phyloP scores from a whole-genome alignment of 2,329 filamentous ascomycete genomes.

The Aspergillus eucalypticola region DNA sequence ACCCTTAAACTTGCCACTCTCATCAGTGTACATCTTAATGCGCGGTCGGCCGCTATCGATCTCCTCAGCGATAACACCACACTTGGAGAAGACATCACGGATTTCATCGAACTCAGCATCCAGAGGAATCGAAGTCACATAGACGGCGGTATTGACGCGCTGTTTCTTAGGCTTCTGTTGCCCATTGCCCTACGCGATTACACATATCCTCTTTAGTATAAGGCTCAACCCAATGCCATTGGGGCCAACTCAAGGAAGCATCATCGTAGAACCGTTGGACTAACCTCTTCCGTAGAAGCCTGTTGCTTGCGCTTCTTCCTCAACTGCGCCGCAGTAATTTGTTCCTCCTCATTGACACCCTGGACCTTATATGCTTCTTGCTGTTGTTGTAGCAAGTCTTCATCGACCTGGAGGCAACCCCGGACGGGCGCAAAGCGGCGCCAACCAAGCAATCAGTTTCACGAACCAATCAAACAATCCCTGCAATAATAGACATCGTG shows the following conservation, averaged over 20 bases:
- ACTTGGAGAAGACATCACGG: constrained; percentile 80
- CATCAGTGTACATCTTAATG: constrained; percentile 89
- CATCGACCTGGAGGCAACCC: constrained; percentile 55
- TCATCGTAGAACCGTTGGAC: constrained; percentile 21
- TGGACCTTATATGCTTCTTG: constrained; percentile 61
- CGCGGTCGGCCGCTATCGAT: constrained; percentile 84
- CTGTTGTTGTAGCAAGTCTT: constrained; percentile 61
- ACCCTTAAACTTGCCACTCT: constrained; percentile 83
- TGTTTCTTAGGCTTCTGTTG: constrained; percentile 43
- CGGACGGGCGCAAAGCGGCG: constrained; percentile 28
- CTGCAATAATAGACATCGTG: constrained; percentile 16
- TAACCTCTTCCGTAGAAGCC: constrained; percentile 53
- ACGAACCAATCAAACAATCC: constrained; percentile 25
- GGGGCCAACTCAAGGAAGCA: background rate
- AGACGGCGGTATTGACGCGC: constrained; percentile 82
- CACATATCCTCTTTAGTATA: background rate
- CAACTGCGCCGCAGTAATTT: constrained; percentile 43
- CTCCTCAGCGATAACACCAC: constrained; percentile 89
- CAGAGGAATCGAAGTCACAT: constrained; percentile 80
- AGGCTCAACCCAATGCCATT: background rate
- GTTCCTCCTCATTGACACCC: constrained; percentile 60
- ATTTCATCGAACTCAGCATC: constrained; percentile 82
- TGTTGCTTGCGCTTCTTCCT: constrained; percentile 58
- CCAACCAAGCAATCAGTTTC: constrained; percentile 37
- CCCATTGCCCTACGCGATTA: constrained; percentile 25